Evolutionary conservation across 371 early-diverging fungal species (phyloP).

Genomic region (Syncephalastrum racemosum): DNA sequence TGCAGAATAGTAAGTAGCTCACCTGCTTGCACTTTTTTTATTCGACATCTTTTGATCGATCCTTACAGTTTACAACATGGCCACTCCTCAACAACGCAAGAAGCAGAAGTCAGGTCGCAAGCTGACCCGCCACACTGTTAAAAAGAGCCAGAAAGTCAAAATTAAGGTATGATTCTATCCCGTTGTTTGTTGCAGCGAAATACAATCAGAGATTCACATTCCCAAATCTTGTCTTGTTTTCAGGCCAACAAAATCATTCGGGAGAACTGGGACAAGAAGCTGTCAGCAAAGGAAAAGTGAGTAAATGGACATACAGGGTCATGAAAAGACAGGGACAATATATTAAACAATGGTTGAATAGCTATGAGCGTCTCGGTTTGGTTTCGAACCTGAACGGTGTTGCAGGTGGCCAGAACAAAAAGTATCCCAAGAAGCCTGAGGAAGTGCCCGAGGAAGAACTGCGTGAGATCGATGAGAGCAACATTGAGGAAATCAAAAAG

Average conservation of each 20-base stretch:
- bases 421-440: conserved; percentile 25
- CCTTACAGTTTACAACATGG: conserved; percentile 23
- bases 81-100: conserved; percentile 41
- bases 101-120: conserved; percentile 36
- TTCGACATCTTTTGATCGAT: too few species aligned
- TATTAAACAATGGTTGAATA: conserved; percentile 12
- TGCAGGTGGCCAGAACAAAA: conserved; percentile 60
- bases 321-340: not conserved
- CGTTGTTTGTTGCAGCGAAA: not conserved
- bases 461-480: conserved; percentile 53
- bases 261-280: conserved; percentile 74
- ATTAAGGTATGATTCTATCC: conserved; percentile 33
- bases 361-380: conserved; percentile 73
- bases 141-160: conserved; percentile 52
- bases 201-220: not conserved
- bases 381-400: conserved; percentile 76
- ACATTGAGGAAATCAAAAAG: conserved; percentile 47
- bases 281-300: conserved; percentile 79
- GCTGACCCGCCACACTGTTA: conserved; percentile 52
- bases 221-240: conserved; percentile 2
- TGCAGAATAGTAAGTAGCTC: too few species aligned
- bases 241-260: conserved; percentile 63
- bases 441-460: conserved; percentile 36
- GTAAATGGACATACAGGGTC: not conserved
- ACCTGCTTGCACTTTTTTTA: too few species aligned